Percentiles rank a stretch among this genome's conserved stretches.
Conservation (phyloP, 352 stramenopile genomes). For the Phytophthora citricola region DNA sequence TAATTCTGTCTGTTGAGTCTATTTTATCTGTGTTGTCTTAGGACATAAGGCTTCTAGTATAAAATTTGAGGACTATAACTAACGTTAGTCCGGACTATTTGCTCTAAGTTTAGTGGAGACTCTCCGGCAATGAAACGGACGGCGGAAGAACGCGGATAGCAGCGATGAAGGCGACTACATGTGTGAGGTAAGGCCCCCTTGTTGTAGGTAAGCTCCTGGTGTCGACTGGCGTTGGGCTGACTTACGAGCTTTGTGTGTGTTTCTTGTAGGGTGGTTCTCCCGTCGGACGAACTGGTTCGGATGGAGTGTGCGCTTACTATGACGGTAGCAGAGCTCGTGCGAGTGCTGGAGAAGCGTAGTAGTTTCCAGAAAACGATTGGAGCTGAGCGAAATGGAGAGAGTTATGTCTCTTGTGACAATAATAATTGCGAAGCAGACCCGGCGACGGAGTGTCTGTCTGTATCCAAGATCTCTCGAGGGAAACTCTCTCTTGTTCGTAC, state of each 20-base stretch:
- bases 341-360: constrained; percentile 19
- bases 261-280: constrained; percentile 41
- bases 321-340: constrained; percentile 35
- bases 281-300: constrained; percentile 43
- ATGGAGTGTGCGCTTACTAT: constrained; percentile 36
- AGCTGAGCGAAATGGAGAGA: constrained; percentile 3
- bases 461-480: constrained; percentile 2
- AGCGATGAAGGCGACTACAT: constrained; percentile 40
- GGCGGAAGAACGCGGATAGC: background rate
- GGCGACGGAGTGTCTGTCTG: constrained; percentile 13
- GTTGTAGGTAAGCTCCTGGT: background rate
- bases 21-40: no score
- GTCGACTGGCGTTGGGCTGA: background rate
- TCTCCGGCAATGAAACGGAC: background rate
- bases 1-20: no score
- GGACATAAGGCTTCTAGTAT: no score
- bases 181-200: constrained; percentile 26
- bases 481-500: constrained; percentile 33
- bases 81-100: no score
- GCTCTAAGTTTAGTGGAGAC: background rate
- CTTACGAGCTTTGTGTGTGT: background rate
- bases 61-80: no score
- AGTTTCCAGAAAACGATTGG: constrained; percentile 15
- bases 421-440: constrained; percentile 29
- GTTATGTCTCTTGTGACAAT: constrained; percentile 2